These are phyloP conservation scores for Xylaria sp. DNA, from an alignment of 2,329 filamentous ascomycete species.

Conservation along the genomic window DNA sequence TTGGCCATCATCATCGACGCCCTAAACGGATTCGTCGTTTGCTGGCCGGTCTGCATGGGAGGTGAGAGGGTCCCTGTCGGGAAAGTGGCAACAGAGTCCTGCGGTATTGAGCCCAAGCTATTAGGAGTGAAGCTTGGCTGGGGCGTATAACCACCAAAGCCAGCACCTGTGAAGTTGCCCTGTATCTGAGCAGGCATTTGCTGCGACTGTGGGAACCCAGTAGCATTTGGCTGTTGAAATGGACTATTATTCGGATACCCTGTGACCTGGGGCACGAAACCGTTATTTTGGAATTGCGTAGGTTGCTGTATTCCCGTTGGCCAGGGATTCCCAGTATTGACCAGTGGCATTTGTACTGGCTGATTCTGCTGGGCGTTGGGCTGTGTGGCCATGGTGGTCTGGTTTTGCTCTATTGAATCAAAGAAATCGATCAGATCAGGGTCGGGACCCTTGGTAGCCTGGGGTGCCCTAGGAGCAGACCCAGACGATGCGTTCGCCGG, in stretches of 20 bases:
- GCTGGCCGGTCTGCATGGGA: conserved; percentile 54
- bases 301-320: conserved; percentile 43
- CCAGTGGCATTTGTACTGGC: conserved; percentile 37
- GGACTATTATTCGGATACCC: conserved; percentile 49
- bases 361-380: conserved; percentile 45
- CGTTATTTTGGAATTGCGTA: conserved; percentile 40
- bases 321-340: conserved; percentile 48
- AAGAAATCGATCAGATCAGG: conserved; percentile 93
- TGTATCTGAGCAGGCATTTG: conserved; percentile 49
- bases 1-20: conserved; percentile 79
- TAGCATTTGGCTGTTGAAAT: conserved; percentile 49
- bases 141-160: conserved; percentile 82
- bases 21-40: conserved; percentile 89
- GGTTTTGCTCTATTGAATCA: conserved; percentile 88
- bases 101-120: conserved; percentile 61
- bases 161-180: conserved; percentile 68
- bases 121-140: conserved; percentile 62
- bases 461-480: conserved; percentile 50
- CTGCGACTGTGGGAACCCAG: conserved; percentile 42
- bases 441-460: conserved; percentile 65
- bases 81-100: conserved; percentile 60
- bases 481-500: conserved; percentile 44
- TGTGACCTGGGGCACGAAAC: conserved; percentile 42
- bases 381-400: conserved; percentile 68
- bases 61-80: conserved; percentile 51